These are phyloP conservation scores for Cryphonectria carpinicola DNA, from an alignment of 2,329 filamentous ascomycete genomes.

Conservation along the genomic window DNA sequence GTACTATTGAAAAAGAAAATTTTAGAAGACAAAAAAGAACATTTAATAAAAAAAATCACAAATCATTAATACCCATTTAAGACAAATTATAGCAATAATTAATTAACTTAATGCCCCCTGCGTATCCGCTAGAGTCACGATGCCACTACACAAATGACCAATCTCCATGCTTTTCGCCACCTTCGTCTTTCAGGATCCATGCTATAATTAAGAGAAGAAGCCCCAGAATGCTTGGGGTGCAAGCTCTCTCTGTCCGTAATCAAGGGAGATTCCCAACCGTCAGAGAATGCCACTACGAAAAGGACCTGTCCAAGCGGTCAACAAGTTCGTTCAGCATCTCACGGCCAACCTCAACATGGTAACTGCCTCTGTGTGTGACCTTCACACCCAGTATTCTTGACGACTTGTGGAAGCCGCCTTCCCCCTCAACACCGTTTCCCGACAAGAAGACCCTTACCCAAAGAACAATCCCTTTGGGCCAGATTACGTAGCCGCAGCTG, in stretches of 20 bases:
- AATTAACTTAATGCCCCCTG: not conserved
- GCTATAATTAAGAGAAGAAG: not conserved
- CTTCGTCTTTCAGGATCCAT: not conserved
- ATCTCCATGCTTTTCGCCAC: not conserved
- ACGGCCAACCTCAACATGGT: not conserved
- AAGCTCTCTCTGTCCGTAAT: not conserved
- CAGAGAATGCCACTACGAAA: not conserved
- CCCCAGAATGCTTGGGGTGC: not conserved
- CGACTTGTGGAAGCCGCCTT: not conserved
- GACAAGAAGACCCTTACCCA: not conserved
- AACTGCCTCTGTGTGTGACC: not conserved
- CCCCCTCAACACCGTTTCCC: not conserved
- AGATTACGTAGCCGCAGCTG: conserved; percentile 16
- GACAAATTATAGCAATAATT: not conserved
- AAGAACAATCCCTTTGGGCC: not conserved
- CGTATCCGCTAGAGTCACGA: not conserved
- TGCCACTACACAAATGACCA: not conserved
- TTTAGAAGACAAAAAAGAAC: not conserved
- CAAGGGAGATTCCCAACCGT: not conserved
- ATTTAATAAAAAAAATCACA: not conserved
- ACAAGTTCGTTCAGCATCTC: not conserved
- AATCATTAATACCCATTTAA: not conserved
- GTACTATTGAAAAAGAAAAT: not conserved
- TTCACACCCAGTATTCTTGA: not conserved
- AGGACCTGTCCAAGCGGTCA: not conserved